phyloP scores from a whole-genome alignment of 805 yeast genomes.

The Wickerhamiella allomyrinae region DNA sequence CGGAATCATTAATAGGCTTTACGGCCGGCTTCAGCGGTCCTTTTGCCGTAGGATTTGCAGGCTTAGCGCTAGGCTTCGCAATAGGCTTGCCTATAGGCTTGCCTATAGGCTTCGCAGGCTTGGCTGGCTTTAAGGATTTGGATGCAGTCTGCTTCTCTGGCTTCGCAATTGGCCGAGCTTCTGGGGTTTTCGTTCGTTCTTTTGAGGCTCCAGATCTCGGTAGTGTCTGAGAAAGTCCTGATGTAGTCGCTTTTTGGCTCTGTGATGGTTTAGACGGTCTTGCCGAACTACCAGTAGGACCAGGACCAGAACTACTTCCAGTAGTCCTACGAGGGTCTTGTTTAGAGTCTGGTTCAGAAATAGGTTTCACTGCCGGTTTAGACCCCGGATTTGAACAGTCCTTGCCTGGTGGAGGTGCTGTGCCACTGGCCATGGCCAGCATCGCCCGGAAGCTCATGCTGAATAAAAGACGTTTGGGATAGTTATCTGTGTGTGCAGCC shows the following conservation, averaged over 20 bases:
- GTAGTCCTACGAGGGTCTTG: no score
- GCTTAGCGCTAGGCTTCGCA: not conserved
- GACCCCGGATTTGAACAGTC: no score
- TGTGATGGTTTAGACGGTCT: no score
- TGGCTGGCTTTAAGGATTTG: not conserved
- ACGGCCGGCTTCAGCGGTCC: conserved; percentile 2
- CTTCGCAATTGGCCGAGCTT: not conserved
- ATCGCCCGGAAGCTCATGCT: conserved; percentile 14
- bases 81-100: conserved; percentile 2
- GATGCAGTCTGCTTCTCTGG: conserved; percentile 8
- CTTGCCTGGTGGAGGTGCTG: not conserved
- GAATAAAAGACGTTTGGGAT: not conserved
- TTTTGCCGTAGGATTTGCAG: not conserved
- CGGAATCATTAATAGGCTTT: not conserved
- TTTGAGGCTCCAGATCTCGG: no score
- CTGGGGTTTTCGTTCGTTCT: no score
- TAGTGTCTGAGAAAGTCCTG: no score
- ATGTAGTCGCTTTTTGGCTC: no score
- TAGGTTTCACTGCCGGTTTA: not conserved
- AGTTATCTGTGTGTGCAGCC: no score
- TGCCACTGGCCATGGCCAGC: conserved; percentile 16
- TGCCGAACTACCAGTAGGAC: no score
- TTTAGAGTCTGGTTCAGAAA: no score
- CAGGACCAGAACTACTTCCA: no score
- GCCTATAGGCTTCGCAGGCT: not conserved